phyloP scores from a whole-genome alignment of 169 alveolate genomes.

The Plasmodium gonderi region DNA sequence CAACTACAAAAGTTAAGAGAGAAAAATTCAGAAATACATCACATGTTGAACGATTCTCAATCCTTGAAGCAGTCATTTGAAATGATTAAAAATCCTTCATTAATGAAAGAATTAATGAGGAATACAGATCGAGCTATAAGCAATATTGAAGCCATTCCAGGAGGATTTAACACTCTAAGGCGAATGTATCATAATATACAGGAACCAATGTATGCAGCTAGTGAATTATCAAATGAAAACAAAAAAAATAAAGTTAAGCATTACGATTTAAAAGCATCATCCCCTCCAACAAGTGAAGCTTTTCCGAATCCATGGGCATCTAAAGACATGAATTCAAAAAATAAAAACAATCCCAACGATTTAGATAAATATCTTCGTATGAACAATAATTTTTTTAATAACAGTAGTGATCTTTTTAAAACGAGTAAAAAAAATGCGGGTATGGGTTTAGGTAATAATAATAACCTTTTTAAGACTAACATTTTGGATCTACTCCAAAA shows the following conservation, averaged over 20 bases:
- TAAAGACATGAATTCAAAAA: slow-evolving; percentile 29
- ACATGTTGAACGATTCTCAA: slow-evolving; percentile 82
- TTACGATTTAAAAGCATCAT: slow-evolving; percentile 64
- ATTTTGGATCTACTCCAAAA: neutral
- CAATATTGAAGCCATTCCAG: slow-evolving; percentile 87
- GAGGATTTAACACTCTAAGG: slow-evolving; percentile 84
- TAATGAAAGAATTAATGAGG: slow-evolving; percentile 85
- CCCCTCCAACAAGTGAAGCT: slow-evolving; percentile 74
- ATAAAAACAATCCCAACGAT: neutral
- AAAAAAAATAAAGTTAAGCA: slow-evolving; percentile 32
- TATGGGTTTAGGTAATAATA: neutral
- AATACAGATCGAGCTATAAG: slow-evolving; percentile 87
- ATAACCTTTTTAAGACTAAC: neutral
- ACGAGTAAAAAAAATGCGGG: slow-evolving; percentile 8
- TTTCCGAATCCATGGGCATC: slow-evolving; percentile 75
- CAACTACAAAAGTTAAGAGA: slow-evolving; percentile 72
- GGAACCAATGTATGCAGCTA: slow-evolving; percentile 79
- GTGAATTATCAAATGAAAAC: slow-evolving; percentile 41
- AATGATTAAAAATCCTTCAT: slow-evolving; percentile 84
- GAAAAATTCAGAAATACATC: slow-evolving; percentile 74
- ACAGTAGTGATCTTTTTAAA: neutral
- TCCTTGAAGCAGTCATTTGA: slow-evolving; percentile 81
- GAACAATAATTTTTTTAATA: slow-evolving; percentile 23
- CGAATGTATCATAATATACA: slow-evolving; percentile 85
- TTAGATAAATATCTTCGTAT: slow-evolving; percentile 7